Conservation (phyloP, 2,329 filamentous ascomycete genomes). For the Chrysoporthe puriensis region DNA sequence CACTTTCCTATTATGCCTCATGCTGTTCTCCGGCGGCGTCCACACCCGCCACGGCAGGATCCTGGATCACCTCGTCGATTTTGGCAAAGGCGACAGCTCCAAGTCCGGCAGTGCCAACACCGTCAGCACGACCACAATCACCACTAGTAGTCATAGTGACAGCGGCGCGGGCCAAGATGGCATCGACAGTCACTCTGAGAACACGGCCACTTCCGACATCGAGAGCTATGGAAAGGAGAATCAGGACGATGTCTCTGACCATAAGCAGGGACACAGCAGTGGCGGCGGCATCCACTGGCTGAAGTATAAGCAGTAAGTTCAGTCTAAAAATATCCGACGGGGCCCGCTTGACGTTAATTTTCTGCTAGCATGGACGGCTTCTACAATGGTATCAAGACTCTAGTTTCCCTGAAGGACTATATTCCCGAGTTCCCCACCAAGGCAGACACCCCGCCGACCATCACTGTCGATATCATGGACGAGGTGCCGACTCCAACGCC, state of each 20-base stretch:
- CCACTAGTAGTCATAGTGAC: not conserved
- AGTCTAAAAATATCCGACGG: not conserved
- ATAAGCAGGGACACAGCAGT: slow-evolving; percentile 34
- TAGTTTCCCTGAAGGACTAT: slow-evolving; percentile 68
- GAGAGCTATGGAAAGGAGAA: slow-evolving; percentile 17
- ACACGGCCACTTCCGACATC: not conserved
- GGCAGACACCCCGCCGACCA: slow-evolving; percentile 34
- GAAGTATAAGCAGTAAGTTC: slow-evolving; percentile 48
- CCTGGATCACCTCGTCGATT: slow-evolving; percentile 31
- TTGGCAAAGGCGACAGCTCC: slow-evolving; percentile 27
- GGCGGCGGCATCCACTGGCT: slow-evolving; percentile 41
- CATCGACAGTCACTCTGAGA: not conserved
- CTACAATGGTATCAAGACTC: slow-evolving; percentile 73
- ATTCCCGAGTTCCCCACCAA: slow-evolving; percentile 71
- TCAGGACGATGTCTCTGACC: slow-evolving; percentile 30
- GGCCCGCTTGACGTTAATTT: slow-evolving; percentile 22
- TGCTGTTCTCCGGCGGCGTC: slow-evolving; percentile 43
- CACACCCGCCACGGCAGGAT: slow-evolving; percentile 32
- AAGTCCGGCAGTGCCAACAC: slow-evolving; percentile 3
- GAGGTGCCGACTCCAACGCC: slow-evolving; percentile 49
- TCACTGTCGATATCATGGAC: slow-evolving; percentile 39
- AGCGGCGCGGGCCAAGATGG: not conserved
- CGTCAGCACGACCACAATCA: slow-evolving; percentile 17
- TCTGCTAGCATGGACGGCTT: slow-evolving; percentile 73
- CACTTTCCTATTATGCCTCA: slow-evolving; percentile 45